Base-by-base conservation (phyloP, 371 early-diverging fungal species). In the Circinella minor region DNA sequence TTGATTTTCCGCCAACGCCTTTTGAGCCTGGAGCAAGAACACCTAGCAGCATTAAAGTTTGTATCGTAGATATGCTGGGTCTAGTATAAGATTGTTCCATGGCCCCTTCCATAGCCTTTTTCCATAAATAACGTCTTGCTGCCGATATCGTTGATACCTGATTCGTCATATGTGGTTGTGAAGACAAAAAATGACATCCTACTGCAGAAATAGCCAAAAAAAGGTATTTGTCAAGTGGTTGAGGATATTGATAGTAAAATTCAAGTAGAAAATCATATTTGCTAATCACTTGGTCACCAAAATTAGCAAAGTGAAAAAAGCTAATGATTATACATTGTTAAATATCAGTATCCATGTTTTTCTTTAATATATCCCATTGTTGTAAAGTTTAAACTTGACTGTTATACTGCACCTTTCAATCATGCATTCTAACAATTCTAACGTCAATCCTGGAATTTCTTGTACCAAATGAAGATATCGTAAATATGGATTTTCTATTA, bases 231-330 rank as follows among this genome's bases (percentile, higher is more conserved):
- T 57, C 57, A 11, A 57, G 36, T 10, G 57, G 57, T 27, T 57
- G 57, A 27, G 57, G 57, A 34, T 57, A 57, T 27, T 57, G 57
- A n/a, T 57, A 57, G 57, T 57, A 57, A n/a, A 17, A 57, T 57
- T 57, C 27, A 34, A 27, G 5, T 34, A 57, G n/a, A 27, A 57
- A 57, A 7, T 11, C 36, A 14, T n/a, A n/a, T n/a, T 57, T 57
- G 57, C 27, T 43, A 11, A 43, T 43, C 43, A 43, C 43, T 11
- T 43, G 11, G 43, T 43, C 43, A 43, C 43, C 11, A 11, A 43
- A 43, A 9, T 27, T 27, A 27, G 27, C 0, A 27, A 27, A 27
- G 27, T 27, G 27, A 27, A 27, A 27, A 27, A 27, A 27, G 27
- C 27, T 27, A 27, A 27, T 27, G 27, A 27, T 27, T 27, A 27